These are phyloP conservation scores for Sclerotinia glacialis DNA, from an alignment of 2,329 filamentous ascomycete genomes.

Conservation along the genomic window DNA sequence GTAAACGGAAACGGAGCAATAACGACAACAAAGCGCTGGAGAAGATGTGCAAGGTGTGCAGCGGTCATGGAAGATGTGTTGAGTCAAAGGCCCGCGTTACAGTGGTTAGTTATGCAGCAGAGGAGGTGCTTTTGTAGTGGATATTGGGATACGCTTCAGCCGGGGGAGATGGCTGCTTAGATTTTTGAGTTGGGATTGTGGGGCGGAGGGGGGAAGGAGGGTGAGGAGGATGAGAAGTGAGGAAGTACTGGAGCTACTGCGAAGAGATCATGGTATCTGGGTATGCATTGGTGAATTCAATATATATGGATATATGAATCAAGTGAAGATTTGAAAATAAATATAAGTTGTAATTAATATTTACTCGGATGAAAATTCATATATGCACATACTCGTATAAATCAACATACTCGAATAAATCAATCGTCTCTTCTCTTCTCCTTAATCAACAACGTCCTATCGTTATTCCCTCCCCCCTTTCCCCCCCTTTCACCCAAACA, in stretches of 20 bases:
- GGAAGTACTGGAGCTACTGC: too few species aligned
- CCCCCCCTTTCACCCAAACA: too few species aligned
- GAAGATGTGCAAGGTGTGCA: conserved; percentile 39
- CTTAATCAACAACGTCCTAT: too few species aligned
- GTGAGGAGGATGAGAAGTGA: too few species aligned
- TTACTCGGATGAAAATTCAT: not conserved
- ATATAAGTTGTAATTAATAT: not conserved
- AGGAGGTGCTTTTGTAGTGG: conserved; percentile 39
- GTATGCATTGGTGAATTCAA: not conserved
- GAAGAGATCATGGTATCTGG: not conserved
- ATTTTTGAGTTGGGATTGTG: not conserved
- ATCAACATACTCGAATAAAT: too few species aligned
- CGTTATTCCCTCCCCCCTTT: too few species aligned
- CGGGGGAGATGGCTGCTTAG: conserved; percentile 34
- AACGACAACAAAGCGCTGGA: conserved; percentile 28
- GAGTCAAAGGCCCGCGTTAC: conserved; percentile 34
- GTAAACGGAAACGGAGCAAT: conserved; percentile 8
- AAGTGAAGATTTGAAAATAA: too few species aligned
- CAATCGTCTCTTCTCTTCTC: too few species aligned
- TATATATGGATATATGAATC: too few species aligned
- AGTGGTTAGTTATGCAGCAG: conserved; percentile 41
- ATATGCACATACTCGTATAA: too few species aligned
- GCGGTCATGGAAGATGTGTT: conserved; percentile 40
- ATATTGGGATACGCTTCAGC: conserved; percentile 37
- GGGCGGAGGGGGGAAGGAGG: too few species aligned